phyloP scores from a whole-genome alignment of 768 basidiomycete genomes.

The Lactarius evosmus region DNA sequence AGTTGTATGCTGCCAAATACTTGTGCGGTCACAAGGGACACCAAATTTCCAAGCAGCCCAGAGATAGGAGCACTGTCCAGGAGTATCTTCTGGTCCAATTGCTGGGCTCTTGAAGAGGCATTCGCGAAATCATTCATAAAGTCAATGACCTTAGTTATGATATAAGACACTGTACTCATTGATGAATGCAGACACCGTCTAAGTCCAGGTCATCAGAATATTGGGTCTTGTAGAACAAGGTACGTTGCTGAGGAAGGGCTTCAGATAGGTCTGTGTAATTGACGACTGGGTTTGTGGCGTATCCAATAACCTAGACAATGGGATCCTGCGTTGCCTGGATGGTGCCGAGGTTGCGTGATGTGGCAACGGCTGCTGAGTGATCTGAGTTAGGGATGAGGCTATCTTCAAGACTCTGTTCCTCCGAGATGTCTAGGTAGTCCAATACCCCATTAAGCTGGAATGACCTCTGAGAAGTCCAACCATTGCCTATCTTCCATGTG shows the following conservation, averaged over 20 bases:
- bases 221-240: slow-evolving; percentile 42
- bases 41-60: slow-evolving; percentile 47
- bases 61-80: slow-evolving; percentile 48
- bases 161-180: neutral
- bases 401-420: too few relatives aligned
- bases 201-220: slow-evolving; percentile 34
- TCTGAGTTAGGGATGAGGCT: slow-evolving; percentile 25
- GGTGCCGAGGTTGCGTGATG: slow-evolving; percentile 32
- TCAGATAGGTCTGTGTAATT: slow-evolving; percentile 37
- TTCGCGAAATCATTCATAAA: slow-evolving; percentile 45
- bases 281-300: slow-evolving; percentile 31
- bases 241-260: slow-evolving; percentile 41
- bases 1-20: slow-evolving; percentile 53
- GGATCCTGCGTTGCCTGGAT: slow-evolving; percentile 27
- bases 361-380: slow-evolving; percentile 27
- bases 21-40: slow-evolving; percentile 52
- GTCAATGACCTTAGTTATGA: slow-evolving; percentile 37
- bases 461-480: slow-evolving; percentile 16
- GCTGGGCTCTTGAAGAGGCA: slow-evolving; percentile 43
- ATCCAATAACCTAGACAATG: slow-evolving; percentile 33
- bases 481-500: slow-evolving; percentile 24
- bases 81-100: slow-evolving; percentile 48
- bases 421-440: slow-evolving; percentile 18
- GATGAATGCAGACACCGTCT: slow-evolving; percentile 2
- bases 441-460: slow-evolving; percentile 28